These are phyloP conservation scores for Candida takata DNA, from an alignment of 805 yeast species.

Conservation along the genomic window DNA sequence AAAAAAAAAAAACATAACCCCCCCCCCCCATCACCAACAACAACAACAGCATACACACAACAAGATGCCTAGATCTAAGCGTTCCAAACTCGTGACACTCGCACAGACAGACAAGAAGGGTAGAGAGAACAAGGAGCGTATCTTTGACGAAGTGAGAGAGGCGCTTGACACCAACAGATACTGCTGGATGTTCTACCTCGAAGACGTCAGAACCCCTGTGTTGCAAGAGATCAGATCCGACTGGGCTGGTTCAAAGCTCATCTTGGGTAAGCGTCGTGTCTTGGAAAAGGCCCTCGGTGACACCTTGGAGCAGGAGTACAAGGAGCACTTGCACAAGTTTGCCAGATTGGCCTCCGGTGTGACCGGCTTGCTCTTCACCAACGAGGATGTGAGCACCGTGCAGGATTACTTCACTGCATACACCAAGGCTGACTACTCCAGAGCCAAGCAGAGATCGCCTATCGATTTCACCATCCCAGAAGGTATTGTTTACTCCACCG, in stretches of 20 bases:
- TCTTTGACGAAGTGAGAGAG: conserved; percentile 84
- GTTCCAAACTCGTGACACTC: conserved; percentile 91
- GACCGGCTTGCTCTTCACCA: conserved; percentile 82
- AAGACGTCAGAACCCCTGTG: conserved; percentile 93
- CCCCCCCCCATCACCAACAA: conserved; percentile 4
- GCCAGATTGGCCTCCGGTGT: conserved; percentile 64
- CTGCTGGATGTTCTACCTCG: conserved; percentile 80
- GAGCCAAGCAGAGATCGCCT: conserved; percentile 84
- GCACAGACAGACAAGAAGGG: conserved; percentile 97
- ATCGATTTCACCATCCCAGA: conserved; percentile 79
- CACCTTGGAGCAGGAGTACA: conserved; percentile 82
- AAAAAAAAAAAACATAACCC: not conserved
- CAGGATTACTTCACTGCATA: conserved; percentile 77
- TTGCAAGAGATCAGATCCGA: conserved; percentile 87
- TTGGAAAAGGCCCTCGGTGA: conserved; percentile 90
- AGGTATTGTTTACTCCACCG: conserved; percentile 90
- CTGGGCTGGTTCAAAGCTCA: conserved; percentile 85
- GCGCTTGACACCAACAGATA: conserved; percentile 71
- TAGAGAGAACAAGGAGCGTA: conserved; percentile 81
- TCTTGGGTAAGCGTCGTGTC: conserved; percentile 90
- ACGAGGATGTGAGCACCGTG: conserved; percentile 87
- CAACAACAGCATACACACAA: not conserved
- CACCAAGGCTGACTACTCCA: conserved; percentile 73
- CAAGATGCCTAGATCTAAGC: conserved; percentile 91
- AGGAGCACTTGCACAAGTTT: conserved; percentile 71